Base-by-base conservation (phyloP, 192 early-diverging fungal species). In the Coemansia sp. region DNA sequence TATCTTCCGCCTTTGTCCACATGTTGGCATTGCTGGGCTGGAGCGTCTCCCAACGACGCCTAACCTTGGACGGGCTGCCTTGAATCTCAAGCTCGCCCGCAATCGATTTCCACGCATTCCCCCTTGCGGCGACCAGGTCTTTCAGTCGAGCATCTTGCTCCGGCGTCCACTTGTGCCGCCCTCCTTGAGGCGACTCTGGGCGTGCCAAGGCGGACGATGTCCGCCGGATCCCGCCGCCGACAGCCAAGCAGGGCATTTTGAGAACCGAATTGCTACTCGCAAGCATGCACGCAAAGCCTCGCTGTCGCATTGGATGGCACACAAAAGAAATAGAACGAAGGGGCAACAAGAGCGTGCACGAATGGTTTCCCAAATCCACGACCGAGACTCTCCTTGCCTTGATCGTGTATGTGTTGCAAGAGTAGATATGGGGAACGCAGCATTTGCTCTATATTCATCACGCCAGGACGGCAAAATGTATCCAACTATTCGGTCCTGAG, bases 1-100 rank as follows among this genome's bases (percentile, higher is more conserved):
- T 13, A 19, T 76, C 72, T 30, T 76, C 72, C 34, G 17, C 19
- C 25, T 58, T 58, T 18, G 57, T 42, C 72, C 72, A 76, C 18
- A 15, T 13, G 30, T 30, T 33, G 21, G n/a, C n/a, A 1, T 22
- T 5, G 36, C 54, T 60, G 25, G 56, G 49, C 50, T 76, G 72
- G 19, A 76, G 49, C 13, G 37, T 43, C 31, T 45, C 41, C 66
- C 65, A 69, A 27, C 72, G 60, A 10, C 61, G 51, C 26, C 60
- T 61, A 13, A 43, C 57, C 31, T 68, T 65, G 10, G 55, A 9
- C 13, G 62, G 21, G 23, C 51, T 53, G 26, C 72, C 72, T 9
- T 39, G 8, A 4, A 76, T 58, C 1, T 66, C 66, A 17, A 76
- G 60, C 32, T 47, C 49, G 8, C 21, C 27, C 8, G 72, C 72